Percentiles rank a stretch among this genome's conserved stretches.
These are phyloP conservation scores for Penicillium sp. DNA, from an alignment of 2,329 filamentous ascomycete genomes.

Conservation along the genomic window DNA sequence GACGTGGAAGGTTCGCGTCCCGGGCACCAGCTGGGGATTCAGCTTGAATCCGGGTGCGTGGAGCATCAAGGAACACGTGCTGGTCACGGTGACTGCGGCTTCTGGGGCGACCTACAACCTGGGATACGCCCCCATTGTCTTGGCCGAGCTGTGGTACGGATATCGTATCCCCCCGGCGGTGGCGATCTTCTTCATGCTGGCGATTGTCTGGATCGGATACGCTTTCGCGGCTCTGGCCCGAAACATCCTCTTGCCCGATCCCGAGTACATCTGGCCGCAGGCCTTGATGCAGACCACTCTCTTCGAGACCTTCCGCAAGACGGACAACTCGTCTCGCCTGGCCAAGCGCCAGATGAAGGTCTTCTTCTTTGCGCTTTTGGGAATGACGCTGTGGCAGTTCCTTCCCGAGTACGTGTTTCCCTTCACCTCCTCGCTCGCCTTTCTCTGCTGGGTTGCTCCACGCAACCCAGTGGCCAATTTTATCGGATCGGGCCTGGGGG, in stretches of 20 bases:
- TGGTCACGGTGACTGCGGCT: constrained; percentile 51
- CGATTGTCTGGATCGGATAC: constrained; percentile 54
- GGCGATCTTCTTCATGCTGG: constrained; percentile 56
- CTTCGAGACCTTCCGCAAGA: constrained; percentile 49
- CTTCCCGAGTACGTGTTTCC: constrained; percentile 57
- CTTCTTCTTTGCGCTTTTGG: constrained; percentile 51
- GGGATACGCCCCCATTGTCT: constrained; percentile 48
- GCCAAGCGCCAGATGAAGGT: constrained; percentile 52
- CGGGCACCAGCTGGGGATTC: constrained; percentile 46
- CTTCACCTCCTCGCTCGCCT: constrained; percentile 54
- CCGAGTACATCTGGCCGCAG: constrained; percentile 51
- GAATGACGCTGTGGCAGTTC: constrained; percentile 56
- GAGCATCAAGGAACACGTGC: constrained; percentile 54
- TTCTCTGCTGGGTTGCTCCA: constrained; percentile 59
- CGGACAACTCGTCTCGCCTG: constrained; percentile 44
- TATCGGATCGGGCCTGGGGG: constrained; percentile 55
- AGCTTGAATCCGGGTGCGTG: constrained; percentile 53
- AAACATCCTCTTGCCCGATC: constrained; percentile 54
- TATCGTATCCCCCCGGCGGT: constrained; percentile 48
- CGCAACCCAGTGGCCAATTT: constrained; percentile 55
- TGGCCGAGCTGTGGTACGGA: constrained; percentile 54
- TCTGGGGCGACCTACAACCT: constrained; percentile 50
- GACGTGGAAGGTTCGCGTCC: constrained; percentile 42
- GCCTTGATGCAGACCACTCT: constrained; percentile 53
- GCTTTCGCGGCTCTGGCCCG: constrained; percentile 54